Evolutionary conservation across 2,329 filamentous ascomycete genomes (phyloP), one percentile per base, ranked within the genome.

Genomic region (Ustulina deusta): DNA sequence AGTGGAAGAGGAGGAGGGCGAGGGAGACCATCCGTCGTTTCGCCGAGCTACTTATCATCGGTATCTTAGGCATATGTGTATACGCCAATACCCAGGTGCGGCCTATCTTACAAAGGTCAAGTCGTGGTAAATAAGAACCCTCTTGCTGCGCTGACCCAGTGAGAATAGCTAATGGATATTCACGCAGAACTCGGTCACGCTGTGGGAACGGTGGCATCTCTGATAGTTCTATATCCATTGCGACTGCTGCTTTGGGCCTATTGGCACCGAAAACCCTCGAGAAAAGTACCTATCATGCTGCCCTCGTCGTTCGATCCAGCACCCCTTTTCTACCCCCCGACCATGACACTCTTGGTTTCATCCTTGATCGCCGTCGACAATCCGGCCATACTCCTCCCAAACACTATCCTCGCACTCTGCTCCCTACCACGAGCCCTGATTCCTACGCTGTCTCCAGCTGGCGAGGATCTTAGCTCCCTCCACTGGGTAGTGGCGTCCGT

Each of bases 301-400:
- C 93, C 94, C 0, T 82, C 89, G 3, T 85, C 87, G n/a, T 97
- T 97, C 79, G 95, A 98, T 76, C 94, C 94, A 2, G 95, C 95
- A 6, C 93, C 94, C 11, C 84, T 97, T n/a, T 80, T 97, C 65
- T 98, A 97, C 77, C 95, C 95, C 20, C 86, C 91, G 6, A 80
- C 90, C 2, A 84, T 97, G 34, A 93, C 94, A 0, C 81, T 94
- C 17, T 84, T 94, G 52, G 91, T 96, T 32, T 90, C 94, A 1
- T 82, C 96, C 4, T 90, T 94, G 10, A 84, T 97, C 48, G 88
- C 90, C 7, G 83, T 85, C 58, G 85, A 87, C 56, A 88, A 87
- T 52, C 83, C 86, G 2, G 83, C 84, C 17, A 83, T 89, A 13
- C 78, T 97, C 22, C 81, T 97, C 7, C 90, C 92, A 1, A 97